phyloP scores from a whole-genome alignment of 441 rosid genomes.

The Hypseocharis bilobata region DNA sequence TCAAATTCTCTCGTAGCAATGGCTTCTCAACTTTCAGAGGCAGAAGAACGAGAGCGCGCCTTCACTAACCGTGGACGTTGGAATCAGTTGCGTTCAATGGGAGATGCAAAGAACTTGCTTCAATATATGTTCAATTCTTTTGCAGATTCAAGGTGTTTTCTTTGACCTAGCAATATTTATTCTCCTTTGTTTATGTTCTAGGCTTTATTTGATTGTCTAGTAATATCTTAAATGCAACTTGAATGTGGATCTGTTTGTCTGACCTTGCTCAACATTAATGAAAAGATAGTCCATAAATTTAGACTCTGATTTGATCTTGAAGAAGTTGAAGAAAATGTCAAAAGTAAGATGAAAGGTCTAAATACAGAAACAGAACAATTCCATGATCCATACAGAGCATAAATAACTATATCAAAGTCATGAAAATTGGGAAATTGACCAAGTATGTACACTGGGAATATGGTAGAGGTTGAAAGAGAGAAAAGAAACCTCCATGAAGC shows the following conservation, averaged over 20 bases:
- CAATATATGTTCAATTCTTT: constrained; percentile 87
- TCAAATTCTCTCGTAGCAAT: constrained; percentile 86
- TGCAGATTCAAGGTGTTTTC: constrained; percentile 67
- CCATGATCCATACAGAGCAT: not conserved
- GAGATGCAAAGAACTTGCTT: constrained; percentile 90
- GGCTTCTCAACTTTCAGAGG: constrained; percentile 99
- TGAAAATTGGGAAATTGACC: not conserved
- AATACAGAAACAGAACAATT: not conserved
- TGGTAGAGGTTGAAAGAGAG: not conserved
- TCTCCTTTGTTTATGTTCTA: not conserved
- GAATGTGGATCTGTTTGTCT: not conserved
- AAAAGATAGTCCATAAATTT: not conserved
- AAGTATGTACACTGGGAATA: not conserved
- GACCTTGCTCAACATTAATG: not conserved
- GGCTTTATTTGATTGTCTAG: not conserved
- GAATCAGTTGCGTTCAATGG: constrained; percentile 97
- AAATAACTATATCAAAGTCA: not conserved
- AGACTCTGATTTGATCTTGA: not conserved
- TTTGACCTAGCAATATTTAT: constrained; percentile 1
- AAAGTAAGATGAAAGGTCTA: not conserved
- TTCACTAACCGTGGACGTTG: constrained; percentile 87
- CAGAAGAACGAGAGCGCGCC: constrained; percentile 86
- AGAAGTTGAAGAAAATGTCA: not conserved
- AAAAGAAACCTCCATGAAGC: not conserved
- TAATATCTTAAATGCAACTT: not conserved